A percentile compares a stretch with the other conserved stretches of the same genome.
These are phyloP conservation scores for Pythium rishiriense DNA, from an alignment of 352 stramenopile species.

Conservation along the genomic window DNA sequence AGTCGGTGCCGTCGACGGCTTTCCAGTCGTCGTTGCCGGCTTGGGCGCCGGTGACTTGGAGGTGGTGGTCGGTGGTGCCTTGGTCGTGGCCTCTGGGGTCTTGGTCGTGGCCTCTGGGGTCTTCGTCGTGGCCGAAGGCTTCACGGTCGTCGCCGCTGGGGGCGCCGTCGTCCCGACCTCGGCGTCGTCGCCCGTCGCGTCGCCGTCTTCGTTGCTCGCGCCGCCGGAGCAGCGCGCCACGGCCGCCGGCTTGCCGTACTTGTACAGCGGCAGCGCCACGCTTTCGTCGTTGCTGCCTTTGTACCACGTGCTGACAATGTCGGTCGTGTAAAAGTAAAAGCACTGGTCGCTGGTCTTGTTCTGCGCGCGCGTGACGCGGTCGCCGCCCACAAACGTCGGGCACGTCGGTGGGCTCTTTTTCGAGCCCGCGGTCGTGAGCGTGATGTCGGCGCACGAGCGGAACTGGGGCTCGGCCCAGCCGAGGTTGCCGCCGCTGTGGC, in stretches of 20 bases:
- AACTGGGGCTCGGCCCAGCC: conserved; percentile 22
- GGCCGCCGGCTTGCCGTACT: conserved; percentile 19
- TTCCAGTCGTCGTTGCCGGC: no score
- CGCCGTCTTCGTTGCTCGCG: not conserved
- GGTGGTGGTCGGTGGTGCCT: not conserved
- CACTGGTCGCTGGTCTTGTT: conserved; percentile 23
- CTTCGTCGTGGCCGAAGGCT: not conserved
- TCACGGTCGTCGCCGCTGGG: not conserved
- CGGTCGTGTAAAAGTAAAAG: conserved; percentile 25
- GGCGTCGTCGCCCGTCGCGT: not conserved
- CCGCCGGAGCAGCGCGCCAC: conserved; percentile 2
- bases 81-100: not conserved
- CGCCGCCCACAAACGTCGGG: conserved; percentile 24
- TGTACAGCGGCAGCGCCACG: conserved; percentile 16
- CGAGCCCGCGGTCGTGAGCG: conserved; percentile 12
- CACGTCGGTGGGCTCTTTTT: conserved; percentile 8
- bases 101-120: not conserved
- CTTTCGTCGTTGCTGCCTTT: conserved; percentile 4
- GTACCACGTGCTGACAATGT: conserved; percentile 9
- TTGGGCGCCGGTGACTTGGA: not conserved
- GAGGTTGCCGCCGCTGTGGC: conserved; percentile 16
- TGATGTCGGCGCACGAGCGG: conserved; percentile 24
- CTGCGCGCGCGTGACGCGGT: conserved; percentile 16
- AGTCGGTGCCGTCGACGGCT: no score
- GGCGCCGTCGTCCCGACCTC: not conserved